Percentiles rank a stretch among this genome's conserved stretches.
Conservation (phyloP, 768 basidiomycete genomes). For the Leccinellum luteum region DNA sequence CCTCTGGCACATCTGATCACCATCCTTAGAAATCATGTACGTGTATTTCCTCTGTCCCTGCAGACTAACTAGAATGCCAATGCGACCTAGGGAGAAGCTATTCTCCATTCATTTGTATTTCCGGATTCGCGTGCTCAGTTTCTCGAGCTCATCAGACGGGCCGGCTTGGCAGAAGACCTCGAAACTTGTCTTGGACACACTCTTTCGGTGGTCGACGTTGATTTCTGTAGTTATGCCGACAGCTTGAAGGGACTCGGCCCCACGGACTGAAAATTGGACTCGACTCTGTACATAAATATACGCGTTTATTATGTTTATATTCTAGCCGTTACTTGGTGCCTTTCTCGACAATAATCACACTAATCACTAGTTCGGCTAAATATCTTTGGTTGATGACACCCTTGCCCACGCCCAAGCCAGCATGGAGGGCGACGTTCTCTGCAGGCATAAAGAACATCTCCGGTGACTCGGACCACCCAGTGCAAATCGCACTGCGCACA, state of each 20-base stretch:
- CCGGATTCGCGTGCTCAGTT: conserved; percentile 75
- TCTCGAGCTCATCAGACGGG: conserved; percentile 49
- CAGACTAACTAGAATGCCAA: conserved; percentile 8
- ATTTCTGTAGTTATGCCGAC: conserved; percentile 67
- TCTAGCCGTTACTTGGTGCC: neutral
- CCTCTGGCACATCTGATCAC: conserved; percentile 44
- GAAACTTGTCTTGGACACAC: conserved; percentile 21
- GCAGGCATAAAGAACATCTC: conserved; percentile 6
- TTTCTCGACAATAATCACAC: neutral
- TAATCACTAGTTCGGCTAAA: neutral
- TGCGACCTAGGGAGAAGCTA: conserved; percentile 45
- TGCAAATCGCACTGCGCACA: conserved; percentile 61
- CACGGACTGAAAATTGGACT: neutral
- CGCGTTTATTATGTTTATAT: conserved; percentile 5
- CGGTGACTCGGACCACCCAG: conserved; percentile 46
- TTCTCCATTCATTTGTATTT: conserved; percentile 63
- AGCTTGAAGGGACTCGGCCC: conserved; percentile 7
- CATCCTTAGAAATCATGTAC: conserved; percentile 59
- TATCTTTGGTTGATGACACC: conserved; percentile 5
- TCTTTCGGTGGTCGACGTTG: conserved; percentile 41
- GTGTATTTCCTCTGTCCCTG: conserved; percentile 26
- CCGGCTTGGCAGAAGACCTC: conserved; percentile 39
- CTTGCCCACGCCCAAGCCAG: neutral
- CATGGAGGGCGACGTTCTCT: conserved; percentile 1
- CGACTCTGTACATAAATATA: neutral